Evolutionary conservation across 2,329 filamentous ascomycete species (phyloP), one percentile per base, ranked within the genome.

Genomic region (Paecilomyces sp.): DNA sequence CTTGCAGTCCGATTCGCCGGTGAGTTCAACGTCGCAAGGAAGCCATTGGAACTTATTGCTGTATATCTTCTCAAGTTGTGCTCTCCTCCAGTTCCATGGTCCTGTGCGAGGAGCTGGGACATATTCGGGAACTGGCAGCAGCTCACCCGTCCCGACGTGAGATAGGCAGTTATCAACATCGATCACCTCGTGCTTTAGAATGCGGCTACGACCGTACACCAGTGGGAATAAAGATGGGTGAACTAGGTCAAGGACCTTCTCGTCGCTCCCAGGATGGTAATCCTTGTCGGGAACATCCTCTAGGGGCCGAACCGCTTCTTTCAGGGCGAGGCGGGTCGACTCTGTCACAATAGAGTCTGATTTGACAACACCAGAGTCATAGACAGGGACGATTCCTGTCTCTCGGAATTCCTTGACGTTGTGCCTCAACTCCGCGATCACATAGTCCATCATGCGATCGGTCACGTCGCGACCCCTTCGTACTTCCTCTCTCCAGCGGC

Each of bases 181-280:
- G 4, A 72, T 63, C 1, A 57, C 13, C 5, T 34, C 41, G 8
- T 68, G 63, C 2, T 56, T 60, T 1, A 76, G 61, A 12, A 72
- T 62, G 1, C 62, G 63, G 13, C 63, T 70, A 3, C 58, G 60
- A 2, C 71, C 70, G 58, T 72, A 75, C 6, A 75, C 58, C 1
- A 76, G 57, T 0, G 74, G 72, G 56, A 70, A 76, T 4, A 75
- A 63, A 0, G 86, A 89, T 0, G 87, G 87, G 62, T 90, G 83
- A 1, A 90, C 81, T 0, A 90, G 73, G 67, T 90, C 82, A 1
- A 88, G 78, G 0, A 90, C 86, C 60, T 81, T 81, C 0, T 75
- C 70, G 33, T 84, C 74, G 0, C 82, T 85, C 2, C 80, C 76
- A 0, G 86, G 86, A 69, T 88, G 86, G 79, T 85, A 90, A 68